phyloP scores from a whole-genome alignment of 2,329 filamentous ascomycete genomes.

The Pseudogymnoascus sp. region DNA sequence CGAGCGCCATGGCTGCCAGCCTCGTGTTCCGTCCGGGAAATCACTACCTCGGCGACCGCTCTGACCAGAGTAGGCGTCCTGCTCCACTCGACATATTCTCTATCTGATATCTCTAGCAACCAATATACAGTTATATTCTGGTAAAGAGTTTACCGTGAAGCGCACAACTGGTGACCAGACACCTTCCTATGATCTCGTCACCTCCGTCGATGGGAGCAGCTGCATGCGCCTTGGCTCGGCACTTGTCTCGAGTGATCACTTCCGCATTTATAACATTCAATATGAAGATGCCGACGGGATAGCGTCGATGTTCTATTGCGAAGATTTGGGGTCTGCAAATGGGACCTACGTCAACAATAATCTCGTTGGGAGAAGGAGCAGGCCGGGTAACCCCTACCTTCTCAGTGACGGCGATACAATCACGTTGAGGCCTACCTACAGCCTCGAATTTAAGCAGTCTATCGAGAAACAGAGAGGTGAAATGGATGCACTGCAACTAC shows the following conservation, averaged over 20 bases:
- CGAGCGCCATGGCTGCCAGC: background rate
- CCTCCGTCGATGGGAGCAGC: background rate
- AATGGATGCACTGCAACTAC: slow-evolving; percentile 26
- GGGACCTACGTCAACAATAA: slow-evolving; percentile 45
- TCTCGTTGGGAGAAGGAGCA: slow-evolving; percentile 36
- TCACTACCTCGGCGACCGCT: background rate
- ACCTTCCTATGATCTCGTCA: background rate
- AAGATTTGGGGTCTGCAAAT: slow-evolving; percentile 45
- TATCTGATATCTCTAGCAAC: background rate
- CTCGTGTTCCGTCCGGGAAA: background rate
- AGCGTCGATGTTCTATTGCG: slow-evolving; percentile 42
- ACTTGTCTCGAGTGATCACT: slow-evolving; percentile 43
- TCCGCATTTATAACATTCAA: slow-evolving; percentile 45
- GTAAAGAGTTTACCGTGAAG: background rate
- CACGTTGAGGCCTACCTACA: slow-evolving; percentile 31
- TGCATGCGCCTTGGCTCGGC: slow-evolving; percentile 3
- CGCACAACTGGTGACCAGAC: background rate
- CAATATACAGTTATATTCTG: background rate
- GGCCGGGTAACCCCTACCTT: slow-evolving; percentile 34
- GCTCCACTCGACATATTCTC: background rate
- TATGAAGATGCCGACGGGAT: slow-evolving; percentile 35
- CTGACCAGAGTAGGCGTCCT: background rate
- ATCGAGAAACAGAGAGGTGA: background rate
- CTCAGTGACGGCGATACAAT: slow-evolving; percentile 44
- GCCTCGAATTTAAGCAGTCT: slow-evolving; percentile 30